Base-by-base conservation (phyloP, 1,284 basidiomycete species). In the Naganishia albida region DNA sequence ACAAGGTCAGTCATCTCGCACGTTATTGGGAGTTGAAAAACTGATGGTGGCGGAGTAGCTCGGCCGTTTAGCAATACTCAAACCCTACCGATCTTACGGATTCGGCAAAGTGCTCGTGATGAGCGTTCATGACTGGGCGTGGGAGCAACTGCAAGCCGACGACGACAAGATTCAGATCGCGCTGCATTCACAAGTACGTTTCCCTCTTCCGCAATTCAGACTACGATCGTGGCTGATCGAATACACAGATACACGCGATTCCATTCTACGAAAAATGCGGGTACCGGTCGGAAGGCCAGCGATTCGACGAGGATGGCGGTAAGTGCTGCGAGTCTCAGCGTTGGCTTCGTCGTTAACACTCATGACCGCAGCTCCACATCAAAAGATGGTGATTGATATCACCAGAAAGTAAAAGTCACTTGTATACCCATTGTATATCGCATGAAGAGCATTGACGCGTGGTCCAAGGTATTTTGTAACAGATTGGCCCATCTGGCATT, bases 251-350 rank as follows among this genome's bases (percentile, higher is more conserved):
- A 46, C 73, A 73, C 39, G 76, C 76, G 20, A 70, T 75, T 23
- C 68, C 69, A 23, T 77, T 77, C 54, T 79, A 79, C 65, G 72
- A 87, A 86, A 63, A 87, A 78, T 68, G 90, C 83, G 66, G 83
- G 76, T 68, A 91, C 66, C 50, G 42, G 2, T 57, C 65, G 62
- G 18, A 83, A 74, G 54, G 83, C 80, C 73, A 87, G 82, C 74
- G 88, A 87, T 77, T 91, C 83, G 56, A 85, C 81, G 73, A 86
- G 82, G 73, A 88, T 82, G 57, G 86, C 79, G 38, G 84, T 81
- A 39, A 87, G 76, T n/a, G 84, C 23, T 16, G 3, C 15, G 30
- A 28, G 52, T 16, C 46, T 18, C 28, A 26, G 15, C 54, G 26
- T 18, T 13, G 51, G 20, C 3, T 18, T 23, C 23, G 12, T 18